These are phyloP conservation scores for Acanthamoeba healyi DNA, from an alignment of 208 protist species.

Conservation along the genomic window DNA sequence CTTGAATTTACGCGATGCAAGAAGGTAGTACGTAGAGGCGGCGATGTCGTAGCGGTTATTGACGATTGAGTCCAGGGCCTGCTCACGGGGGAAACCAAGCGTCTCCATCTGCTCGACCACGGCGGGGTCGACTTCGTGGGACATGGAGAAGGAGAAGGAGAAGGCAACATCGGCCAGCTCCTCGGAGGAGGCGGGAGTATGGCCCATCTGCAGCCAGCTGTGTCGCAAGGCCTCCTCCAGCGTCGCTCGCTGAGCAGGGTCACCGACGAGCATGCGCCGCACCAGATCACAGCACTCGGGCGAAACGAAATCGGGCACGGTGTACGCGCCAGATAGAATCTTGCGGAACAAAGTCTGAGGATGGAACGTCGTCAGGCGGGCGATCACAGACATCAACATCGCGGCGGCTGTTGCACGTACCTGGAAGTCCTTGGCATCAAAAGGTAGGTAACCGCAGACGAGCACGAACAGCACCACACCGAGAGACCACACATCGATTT, in stretches of 20 bases:
- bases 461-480: conserved; percentile 98
- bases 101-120: conserved; percentile 47
- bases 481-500: conserved; percentile 98
- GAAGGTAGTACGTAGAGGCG: conserved; percentile 64
- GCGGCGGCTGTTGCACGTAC: conserved; percentile 88
- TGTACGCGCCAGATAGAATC: conserved; percentile 38
- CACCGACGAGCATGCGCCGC: conserved; percentile 90
- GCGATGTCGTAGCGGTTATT: conserved; percentile 65
- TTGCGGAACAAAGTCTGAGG: conserved; percentile 57
- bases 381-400: too few species aligned
- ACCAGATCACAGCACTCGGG: conserved; percentile 35
- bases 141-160: background rate
- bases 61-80: conserved; percentile 43
- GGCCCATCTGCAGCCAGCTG: conserved; percentile 92
- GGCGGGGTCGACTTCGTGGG: conserved; percentile 20
- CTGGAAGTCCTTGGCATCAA: conserved; percentile 96
- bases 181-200: background rate
- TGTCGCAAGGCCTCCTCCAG: conserved; percentile 93
- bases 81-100: conserved; percentile 44
- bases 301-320: conserved; percentile 52
- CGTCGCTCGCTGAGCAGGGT: conserved; percentile 92
- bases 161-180: background rate
- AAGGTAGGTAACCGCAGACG: conserved; percentile 97
- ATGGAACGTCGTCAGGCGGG: conserved; percentile 68
- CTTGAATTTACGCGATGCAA: conserved; percentile 41